Evolutionary conservation across 352 stramenopile species (phyloP), one percentile per base, ranked within the genome.

Genomic region (Bremia lactucae): DNA sequence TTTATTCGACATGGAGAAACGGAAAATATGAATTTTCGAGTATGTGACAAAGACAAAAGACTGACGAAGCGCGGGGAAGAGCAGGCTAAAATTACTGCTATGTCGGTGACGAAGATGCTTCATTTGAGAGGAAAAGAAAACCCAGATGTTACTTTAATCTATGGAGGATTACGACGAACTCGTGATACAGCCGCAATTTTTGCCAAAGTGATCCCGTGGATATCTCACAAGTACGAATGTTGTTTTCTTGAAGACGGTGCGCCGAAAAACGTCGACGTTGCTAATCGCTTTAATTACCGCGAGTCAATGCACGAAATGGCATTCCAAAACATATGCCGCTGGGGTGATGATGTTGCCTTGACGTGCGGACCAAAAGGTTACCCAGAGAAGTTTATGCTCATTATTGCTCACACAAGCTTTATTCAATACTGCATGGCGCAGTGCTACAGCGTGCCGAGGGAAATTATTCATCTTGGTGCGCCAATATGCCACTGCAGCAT

Each of bases 21-120:
- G 0, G 68, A 88, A 42, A 91, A 91, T 49, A 87, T 88, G n/a
- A 76, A 88, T 36, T 91, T 91, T 31, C 57, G 71, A 15, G 73
- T 87, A 1, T 60, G 58, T 11, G 78, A 91, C 42, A 62, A 62
- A 16, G 75, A 91, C 34, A 91, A 91, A 46, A 65, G 56, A 31
- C 55, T 91, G 16, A 88, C 78, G 3, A 50, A 61, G 15, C 61
- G 67, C 5, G 75, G 78, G 15, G 59, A 70, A 29, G 61, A 80
- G 26, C 72, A 87, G 26, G 75, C 75, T 0, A 52, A 68, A 19
- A 51, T 68, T 25, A 84, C 72, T 0, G 75, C 75, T 2, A 54
- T 59, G 11, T 68, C 62, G 29, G 23, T 91, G 14, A 59, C 49
- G 4, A 62, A 67, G n/a, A 62, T 76, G 43, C 65, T 90, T 4